These are phyloP conservation scores for Taphrina wiesneri DNA, from an alignment of 1,139 yeast genomes.

Conservation along the genomic window DNA sequence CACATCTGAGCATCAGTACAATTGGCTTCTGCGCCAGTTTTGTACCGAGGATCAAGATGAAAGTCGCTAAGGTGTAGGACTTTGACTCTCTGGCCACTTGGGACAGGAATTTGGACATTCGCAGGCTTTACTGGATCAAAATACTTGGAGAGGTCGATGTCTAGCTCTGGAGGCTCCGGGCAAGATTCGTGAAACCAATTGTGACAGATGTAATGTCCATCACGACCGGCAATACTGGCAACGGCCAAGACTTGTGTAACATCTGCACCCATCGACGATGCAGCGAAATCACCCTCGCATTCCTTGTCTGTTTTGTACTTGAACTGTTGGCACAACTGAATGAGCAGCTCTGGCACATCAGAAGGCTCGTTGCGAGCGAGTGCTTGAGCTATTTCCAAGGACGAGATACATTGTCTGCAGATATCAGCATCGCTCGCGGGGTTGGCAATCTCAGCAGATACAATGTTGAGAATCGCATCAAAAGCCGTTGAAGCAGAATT, in stretches of 20 bases:
- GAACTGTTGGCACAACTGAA: constrained; percentile 50
- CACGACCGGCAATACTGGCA: constrained; percentile 48
- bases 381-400: constrained; percentile 51
- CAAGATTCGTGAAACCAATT: constrained; percentile 50
- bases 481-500: neutral
- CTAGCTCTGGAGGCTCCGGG: constrained; percentile 50
- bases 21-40: constrained; percentile 61
- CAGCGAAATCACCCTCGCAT: constrained; percentile 46
- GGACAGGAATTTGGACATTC: constrained; percentile 47
- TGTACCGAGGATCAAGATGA: constrained; percentile 59
- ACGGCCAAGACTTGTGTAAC: constrained; percentile 52
- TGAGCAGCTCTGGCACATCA: constrained; percentile 50
- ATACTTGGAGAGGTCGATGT: constrained; percentile 48
- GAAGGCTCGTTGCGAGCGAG: constrained; percentile 50
- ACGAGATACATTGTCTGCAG: constrained; percentile 50
- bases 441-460: neutral
- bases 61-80: constrained; percentile 64
- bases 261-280: constrained; percentile 50
- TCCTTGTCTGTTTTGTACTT: constrained; percentile 42
- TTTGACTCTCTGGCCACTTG: constrained; percentile 53
- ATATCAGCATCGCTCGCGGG: constrained; percentile 33
- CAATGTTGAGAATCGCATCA: neutral
- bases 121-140: constrained; percentile 49
- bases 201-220: constrained; percentile 56
- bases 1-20: constrained; percentile 53